Conservation (phyloP, 176 grass and related monocot species). For the Bothriochloa decipiens region DNA sequence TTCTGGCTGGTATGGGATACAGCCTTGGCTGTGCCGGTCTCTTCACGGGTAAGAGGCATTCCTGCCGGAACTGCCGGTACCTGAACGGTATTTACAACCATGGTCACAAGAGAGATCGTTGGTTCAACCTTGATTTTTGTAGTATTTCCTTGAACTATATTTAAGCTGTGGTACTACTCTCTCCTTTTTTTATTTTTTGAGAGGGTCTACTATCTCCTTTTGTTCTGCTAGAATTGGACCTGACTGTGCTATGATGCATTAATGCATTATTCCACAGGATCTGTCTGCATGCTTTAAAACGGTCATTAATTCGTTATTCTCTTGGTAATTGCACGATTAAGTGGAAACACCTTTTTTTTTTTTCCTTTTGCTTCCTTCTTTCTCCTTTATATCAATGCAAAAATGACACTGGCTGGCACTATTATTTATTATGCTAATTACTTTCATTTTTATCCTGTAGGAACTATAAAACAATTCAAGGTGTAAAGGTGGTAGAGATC, state of each 20-base stretch:
- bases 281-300: slow-evolving; percentile 5
- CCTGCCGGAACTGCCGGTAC: too few species aligned
- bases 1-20: too few species aligned
- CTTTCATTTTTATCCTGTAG: slow-evolving; percentile 32
- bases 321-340: slow-evolving; percentile 41
- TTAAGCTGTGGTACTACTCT: slow-evolving; percentile 18
- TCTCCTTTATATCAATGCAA: slow-evolving; percentile 6
- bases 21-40: too few species aligned
- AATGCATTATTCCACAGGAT: slow-evolving; percentile 20
- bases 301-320: slow-evolving; percentile 1
- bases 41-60: too few species aligned
- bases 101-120: background rate
- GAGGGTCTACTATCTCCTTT: slow-evolving; percentile 8
- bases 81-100: too few species aligned
- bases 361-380: background rate
- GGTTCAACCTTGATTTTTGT: background rate
- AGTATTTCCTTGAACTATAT: slow-evolving; percentile 28
- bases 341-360: background rate
- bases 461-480: slow-evolving; percentile 31
- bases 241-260: slow-evolving; percentile 20
- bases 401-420: slow-evolving; percentile 30
- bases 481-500: slow-evolving; percentile 29
- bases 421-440: slow-evolving; percentile 35
- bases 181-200: background rate
- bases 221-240: slow-evolving; percentile 16